phyloP scores from a whole-genome alignment of 305 asterid genomes.

The Fraxinus latifolia region DNA sequence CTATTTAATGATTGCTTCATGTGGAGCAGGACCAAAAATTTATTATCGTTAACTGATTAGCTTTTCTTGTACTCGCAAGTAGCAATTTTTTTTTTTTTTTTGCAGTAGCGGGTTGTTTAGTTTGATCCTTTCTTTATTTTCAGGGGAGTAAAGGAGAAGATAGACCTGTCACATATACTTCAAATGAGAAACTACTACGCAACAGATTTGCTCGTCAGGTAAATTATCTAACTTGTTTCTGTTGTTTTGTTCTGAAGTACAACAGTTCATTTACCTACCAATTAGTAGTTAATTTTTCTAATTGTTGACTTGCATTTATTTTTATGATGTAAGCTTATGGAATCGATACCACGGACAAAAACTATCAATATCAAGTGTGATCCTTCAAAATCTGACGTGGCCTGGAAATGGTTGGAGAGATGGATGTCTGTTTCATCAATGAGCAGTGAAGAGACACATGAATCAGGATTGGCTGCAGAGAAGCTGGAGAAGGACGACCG shows the following conservation, averaged over 20 bases:
- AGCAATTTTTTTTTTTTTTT: neutral
- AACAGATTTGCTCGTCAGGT: conserved; percentile 93
- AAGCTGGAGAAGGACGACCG: conserved; percentile 34
- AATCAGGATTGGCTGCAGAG: conserved; percentile 31
- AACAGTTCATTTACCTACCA: neutral
- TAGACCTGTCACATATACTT: conserved; percentile 38
- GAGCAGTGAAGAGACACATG: conserved; percentile 35
- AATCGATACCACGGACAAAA: conserved; percentile 57
- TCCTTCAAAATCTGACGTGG: conserved; percentile 69
- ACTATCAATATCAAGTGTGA: conserved; percentile 81
- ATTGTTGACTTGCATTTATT: conserved; percentile 22
- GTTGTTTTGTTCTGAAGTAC: neutral
- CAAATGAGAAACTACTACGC: conserved; percentile 74
- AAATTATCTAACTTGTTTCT: conserved; percentile 19
- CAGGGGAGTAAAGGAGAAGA: conserved; percentile 49
- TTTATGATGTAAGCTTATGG: conserved; percentile 63
- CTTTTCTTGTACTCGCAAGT: neutral
- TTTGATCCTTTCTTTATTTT: conserved; percentile 28
- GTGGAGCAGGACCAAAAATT: conserved; percentile 14
- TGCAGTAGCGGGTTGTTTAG: conserved; percentile 16
- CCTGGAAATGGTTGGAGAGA: conserved; percentile 96
- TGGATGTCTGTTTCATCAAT: conserved; percentile 79
- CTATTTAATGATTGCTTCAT: neutral
- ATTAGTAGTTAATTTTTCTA: neutral
- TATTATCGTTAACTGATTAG: neutral